phyloP scores from a whole-genome alignment of 2,329 filamentous ascomycete genomes.

The Hymenoscyphus linearis region DNA sequence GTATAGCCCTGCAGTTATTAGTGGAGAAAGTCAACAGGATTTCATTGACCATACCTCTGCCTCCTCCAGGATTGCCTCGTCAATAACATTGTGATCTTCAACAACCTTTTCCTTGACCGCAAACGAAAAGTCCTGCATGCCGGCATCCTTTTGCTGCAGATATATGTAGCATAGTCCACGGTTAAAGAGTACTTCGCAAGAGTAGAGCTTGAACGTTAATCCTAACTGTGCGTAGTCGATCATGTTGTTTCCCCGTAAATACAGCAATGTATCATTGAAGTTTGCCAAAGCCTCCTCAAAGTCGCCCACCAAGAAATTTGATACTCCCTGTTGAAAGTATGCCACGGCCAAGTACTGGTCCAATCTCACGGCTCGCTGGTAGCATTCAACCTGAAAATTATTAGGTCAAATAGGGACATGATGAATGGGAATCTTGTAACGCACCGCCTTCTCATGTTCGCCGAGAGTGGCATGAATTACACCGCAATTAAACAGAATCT shows the following conservation, averaged over 20 bases:
- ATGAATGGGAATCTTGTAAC: slow-evolving; percentile 35
- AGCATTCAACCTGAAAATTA: slow-evolving; percentile 75
- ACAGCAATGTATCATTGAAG: slow-evolving; percentile 96
- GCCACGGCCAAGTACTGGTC: slow-evolving; percentile 96
- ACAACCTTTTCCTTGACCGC: slow-evolving; percentile 95
- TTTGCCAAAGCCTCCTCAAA: slow-evolving; percentile 96
- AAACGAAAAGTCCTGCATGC: slow-evolving; percentile 84
- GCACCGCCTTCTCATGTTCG: slow-evolving; percentile 90
- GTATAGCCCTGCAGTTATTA: slow-evolving; percentile 71
- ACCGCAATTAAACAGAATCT: slow-evolving; percentile 97
- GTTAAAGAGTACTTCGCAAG: slow-evolving; percentile 97
- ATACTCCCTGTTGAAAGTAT: slow-evolving; percentile 97
- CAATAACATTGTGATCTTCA: slow-evolving; percentile 94
- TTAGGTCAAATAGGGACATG: slow-evolving; percentile 13
- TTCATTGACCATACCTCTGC: slow-evolving; percentile 62
- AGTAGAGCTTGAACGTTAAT: slow-evolving; percentile 92
- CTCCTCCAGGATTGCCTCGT: slow-evolving; percentile 89
- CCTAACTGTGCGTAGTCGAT: slow-evolving; percentile 98
- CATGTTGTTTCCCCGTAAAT: slow-evolving; percentile 90
- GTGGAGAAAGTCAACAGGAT: neutral
- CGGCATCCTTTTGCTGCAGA: slow-evolving; percentile 82
- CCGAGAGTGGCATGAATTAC: slow-evolving; percentile 96
- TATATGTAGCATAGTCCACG: slow-evolving; percentile 97
- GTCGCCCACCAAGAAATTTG: slow-evolving; percentile 93
- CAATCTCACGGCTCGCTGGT: slow-evolving; percentile 82